Conservation (phyloP, 192 early-diverging fungal genomes). For the Gonapodya prolifera region DNA sequence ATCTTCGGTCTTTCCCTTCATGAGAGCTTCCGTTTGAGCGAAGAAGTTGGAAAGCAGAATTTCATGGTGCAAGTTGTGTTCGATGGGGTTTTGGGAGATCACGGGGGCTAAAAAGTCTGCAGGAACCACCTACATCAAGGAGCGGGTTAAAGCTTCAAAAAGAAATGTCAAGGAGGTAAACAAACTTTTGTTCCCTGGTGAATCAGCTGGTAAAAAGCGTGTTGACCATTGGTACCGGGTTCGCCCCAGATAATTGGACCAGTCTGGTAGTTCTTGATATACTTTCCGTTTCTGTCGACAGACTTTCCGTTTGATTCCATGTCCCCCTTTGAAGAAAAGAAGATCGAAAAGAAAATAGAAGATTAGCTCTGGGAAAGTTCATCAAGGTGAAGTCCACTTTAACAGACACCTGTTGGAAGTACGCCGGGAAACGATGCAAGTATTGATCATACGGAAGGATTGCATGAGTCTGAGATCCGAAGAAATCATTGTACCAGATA, state of each 20-base stretch:
- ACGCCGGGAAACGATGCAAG: conserved; percentile 92
- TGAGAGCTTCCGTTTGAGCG: conserved; percentile 96
- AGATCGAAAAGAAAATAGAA: not conserved
- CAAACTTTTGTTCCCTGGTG: conserved; percentile 96
- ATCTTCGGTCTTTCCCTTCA: conserved; percentile 76
- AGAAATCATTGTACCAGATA: conserved; percentile 99
- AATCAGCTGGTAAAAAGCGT: conserved; percentile 98
- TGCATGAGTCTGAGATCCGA: conserved; percentile 81
- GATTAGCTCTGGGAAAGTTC: too few relatives aligned
- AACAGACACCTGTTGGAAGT: conserved; percentile 99
- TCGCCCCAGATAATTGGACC: conserved; percentile 99
- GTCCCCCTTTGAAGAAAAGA: conserved; percentile 51
- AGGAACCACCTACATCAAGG: conserved; percentile 38
- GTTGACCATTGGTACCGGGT: conserved; percentile 98
- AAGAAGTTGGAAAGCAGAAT: conserved; percentile 99
- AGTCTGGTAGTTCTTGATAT: conserved; percentile 64
- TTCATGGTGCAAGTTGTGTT: conserved; percentile 74
- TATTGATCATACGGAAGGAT: conserved; percentile 99
- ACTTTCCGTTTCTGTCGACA: conserved; percentile 64
- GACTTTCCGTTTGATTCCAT: conserved; percentile 99
- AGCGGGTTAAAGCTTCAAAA: not conserved
- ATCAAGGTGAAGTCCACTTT: conserved; percentile 14
- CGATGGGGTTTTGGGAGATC: conserved; percentile 83
- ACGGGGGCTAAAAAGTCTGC: conserved; percentile 94
- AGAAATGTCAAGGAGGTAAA: not conserved